Evolutionary conservation across 176 grass and related monocot genomes (phyloP), one percentile per base, ranked within the genome.

Genomic region (Poa annua): DNA sequence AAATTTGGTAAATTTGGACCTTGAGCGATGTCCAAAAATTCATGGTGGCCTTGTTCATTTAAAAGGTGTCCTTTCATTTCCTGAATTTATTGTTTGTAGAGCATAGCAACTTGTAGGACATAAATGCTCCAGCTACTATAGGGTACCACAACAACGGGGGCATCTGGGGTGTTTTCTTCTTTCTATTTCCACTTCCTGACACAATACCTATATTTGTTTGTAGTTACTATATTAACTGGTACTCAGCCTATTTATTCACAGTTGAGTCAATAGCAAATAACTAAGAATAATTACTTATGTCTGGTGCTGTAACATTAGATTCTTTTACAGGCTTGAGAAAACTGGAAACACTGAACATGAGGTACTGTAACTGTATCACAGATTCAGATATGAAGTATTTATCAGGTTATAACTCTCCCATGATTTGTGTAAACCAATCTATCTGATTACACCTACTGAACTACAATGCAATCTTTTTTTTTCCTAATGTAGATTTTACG

Each of bases 1-100:
- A 69, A 99, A 99, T 80, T 92, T 99, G 88, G 85, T 89, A 29
- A 94, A 90, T 81, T 90, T 99, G 68, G 93, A 99, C 61, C 92
- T 99, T 25, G 97, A 99, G 78, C 85, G 88, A 74, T 96, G 93
- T 67, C 79, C 85, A 62, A 89, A 88, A 16, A 99, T 99, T 90
- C 89, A 91, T 64, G 93, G 93, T 26, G 93, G 91, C 56, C 88
- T 99, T 75, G 57, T 92, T 87, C 89, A 96, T 94, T 78, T 99
- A 49, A 93, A 96, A 94, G 97, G 97, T 99, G 41, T 36, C 19
- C 7, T 85, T 76, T 50, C 79, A 19, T 76, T 89, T 39, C 68
- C 44, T 81, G 12, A 44, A 33, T 34, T 62, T 44, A n/a, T 85
- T 74, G 17, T 5, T 84, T 39, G 24, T 60, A 50, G 33, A 44